Conservation (phyloP, 1,284 basidiomycete genomes). For the Ganoderma leucocontextum region DNA sequence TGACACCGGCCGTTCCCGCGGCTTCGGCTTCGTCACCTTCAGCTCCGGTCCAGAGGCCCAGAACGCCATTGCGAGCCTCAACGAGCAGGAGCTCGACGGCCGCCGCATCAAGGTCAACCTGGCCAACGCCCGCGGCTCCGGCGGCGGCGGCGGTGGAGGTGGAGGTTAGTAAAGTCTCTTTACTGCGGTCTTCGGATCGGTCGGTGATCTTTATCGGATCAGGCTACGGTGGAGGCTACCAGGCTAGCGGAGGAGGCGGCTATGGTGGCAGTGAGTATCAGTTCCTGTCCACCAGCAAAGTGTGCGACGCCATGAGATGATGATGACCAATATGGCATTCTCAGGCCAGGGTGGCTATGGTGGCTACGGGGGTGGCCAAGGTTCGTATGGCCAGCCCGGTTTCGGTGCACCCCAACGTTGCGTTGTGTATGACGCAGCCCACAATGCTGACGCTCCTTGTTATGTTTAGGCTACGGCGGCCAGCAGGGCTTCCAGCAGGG, state of each 20-base stretch:
- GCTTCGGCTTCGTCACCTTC: constrained; percentile 96
- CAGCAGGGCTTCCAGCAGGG: constrained; percentile 32
- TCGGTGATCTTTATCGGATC: constrained; percentile 14
- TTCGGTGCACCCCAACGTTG: constrained; percentile 15
- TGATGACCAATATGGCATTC: background rate
- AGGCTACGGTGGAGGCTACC: constrained; percentile 47
- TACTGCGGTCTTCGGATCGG: background rate
- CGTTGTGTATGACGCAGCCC: constrained; percentile 5
- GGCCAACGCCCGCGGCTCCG: constrained; percentile 83
- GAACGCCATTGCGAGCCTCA: constrained; percentile 79
- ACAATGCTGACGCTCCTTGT: constrained; percentile 4
- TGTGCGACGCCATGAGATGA: constrained; percentile 15
- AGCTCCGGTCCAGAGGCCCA: constrained; percentile 72
- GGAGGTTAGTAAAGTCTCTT: constrained; percentile 30
- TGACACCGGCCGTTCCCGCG: constrained; percentile 94
- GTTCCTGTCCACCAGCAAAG: too few species aligned
- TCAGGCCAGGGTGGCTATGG: constrained; percentile 39
- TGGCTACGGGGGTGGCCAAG: constrained; percentile 34
- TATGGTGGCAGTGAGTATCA: constrained; percentile 23
- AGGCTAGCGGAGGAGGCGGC: constrained; percentile 36
- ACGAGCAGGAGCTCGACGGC: constrained; percentile 95
- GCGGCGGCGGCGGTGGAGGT: constrained; percentile 47
- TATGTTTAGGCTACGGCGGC: constrained; percentile 25
- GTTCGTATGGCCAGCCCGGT: constrained; percentile 28
- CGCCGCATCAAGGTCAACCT: constrained; percentile 94